Conservation (phyloP, 1,139 yeast genomes). For the Suhomyces terraborum region DNA sequence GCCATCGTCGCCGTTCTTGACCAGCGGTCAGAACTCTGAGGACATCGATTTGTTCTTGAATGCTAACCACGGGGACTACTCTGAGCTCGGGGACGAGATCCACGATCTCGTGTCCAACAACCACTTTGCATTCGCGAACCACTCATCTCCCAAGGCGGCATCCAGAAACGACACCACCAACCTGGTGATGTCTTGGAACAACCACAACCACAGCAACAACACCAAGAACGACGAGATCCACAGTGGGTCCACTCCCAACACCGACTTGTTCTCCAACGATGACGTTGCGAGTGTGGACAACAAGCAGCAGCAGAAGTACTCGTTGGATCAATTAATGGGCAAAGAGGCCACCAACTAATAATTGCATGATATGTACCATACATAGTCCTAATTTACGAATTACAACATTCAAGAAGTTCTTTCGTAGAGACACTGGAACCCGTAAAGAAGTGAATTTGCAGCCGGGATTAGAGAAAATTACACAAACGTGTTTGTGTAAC, state of each 20-base stretch:
- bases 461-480: slow-evolving; percentile 2
- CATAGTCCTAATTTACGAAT: slow-evolving; percentile 3
- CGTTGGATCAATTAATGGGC: slow-evolving; percentile 11
- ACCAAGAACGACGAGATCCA: slow-evolving; percentile 19
- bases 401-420: no score
- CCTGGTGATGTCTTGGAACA: slow-evolving; percentile 36
- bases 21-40: slow-evolving; percentile 20
- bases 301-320: slow-evolving; percentile 6
- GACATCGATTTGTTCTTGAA: slow-evolving; percentile 22
- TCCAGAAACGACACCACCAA: slow-evolving; percentile 41
- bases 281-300: slow-evolving; percentile 18
- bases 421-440: neutral
- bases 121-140: slow-evolving; percentile 16
- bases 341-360: slow-evolving; percentile 6
- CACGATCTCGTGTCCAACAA: slow-evolving; percentile 19
- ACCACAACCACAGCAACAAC: slow-evolving; percentile 13
- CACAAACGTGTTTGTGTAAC: slow-evolving; percentile 2
- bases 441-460: slow-evolving; percentile 2
- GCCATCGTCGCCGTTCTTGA: slow-evolving; percentile 46
- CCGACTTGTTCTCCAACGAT: slow-evolving; percentile 38
- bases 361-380: slow-evolving; percentile 8
- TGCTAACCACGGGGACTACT: slow-evolving; percentile 17
- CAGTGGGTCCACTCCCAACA: slow-evolving; percentile 34
- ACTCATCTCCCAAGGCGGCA: slow-evolving; percentile 35
- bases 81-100: slow-evolving; percentile 23